Base-by-base conservation (phyloP, 495 filamentous ascomycete genomes). In the Hypomontagnella submonticulosa region DNA sequence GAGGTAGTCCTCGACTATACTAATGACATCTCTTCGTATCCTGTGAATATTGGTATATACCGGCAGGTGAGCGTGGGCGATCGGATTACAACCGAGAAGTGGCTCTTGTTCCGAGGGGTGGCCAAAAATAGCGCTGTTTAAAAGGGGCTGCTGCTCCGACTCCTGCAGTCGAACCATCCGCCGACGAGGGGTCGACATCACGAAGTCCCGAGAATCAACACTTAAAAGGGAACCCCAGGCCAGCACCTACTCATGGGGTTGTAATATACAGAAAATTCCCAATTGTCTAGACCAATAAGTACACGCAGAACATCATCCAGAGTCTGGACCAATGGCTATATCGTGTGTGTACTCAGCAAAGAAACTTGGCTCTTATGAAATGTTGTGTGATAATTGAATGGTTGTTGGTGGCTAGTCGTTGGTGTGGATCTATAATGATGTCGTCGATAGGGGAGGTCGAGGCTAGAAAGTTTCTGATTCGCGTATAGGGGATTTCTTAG, bases 41-140 rank as follows among this genome's bases (percentile, higher is more conserved):
- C 81, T 75, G 58, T 83, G 81, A 54, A 83, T 83, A 61, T 78
- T 83, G 10, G 77, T 81, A 71, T 83, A 83, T 13, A 86, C 80
- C 34, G 82, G 82, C 27, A 85, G 71, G 46, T 80, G 71, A 11
- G 73, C 70, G 67, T 82, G 79, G 4, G 72, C 60, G 30, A 77
- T 71, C 9, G 75, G 62, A 13, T 46, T 48, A 57, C 66, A 70
- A 42, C 66, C 59, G 48, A 54, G 69, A 11, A 70, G 40, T 9
- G 67, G 69, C 38, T 69, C 73, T 16, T 62, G 54, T 40, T 66
- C 59, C 23, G 50, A 16, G 36, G 47, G 9, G 48, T 67, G 57
- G 57, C 68, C 65, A 48, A 61, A 67, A 40, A 57, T 1, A 12
- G 34, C 41, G 13, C 57, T 63, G 47, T 47, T 56, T 32, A 76